Evolutionary conservation across 1,284 basidiomycete species (phyloP), one percentile per base, ranked within the genome.

Genomic region (Ceratobasidium sp.): DNA sequence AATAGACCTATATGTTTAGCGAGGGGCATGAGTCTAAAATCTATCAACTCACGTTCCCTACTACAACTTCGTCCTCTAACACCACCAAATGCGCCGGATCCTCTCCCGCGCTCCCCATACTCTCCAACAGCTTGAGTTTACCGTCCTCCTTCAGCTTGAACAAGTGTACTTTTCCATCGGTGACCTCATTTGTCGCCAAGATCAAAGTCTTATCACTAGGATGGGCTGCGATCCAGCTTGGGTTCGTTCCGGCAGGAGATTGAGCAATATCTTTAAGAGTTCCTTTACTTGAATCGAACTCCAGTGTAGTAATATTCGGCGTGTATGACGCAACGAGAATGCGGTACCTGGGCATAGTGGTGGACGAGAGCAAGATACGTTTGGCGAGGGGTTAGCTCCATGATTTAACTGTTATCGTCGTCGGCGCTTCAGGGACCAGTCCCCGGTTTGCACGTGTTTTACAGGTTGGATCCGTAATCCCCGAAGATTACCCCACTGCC

Each of bases 281-380:
- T 1, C 82, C 80, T 3, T 84, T 82, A 7, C 71, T 46, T 5
- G 80, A 55, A 78, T 87, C 85, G 80, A 88, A 88, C 33, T 79
- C 79, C 42, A 88, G 82, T 0, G 91, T 91, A 63, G 87, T 87
- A 79, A 94, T 86, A 51, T 89, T 86, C 81, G 90, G 86, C 26
- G 91, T 89, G 84, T 92, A 93, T 20, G 92, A 92, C 56, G 88
- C 90, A 39, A 90, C 91, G 56, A 93, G 85, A 81, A 94, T 93
- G 75, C 81, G 85, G 80, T 86, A 84, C 84, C 85, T 86, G 75
- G 72, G 78, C 77, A 79, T 58, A 44, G 49, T 39, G 63, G 46
- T 46, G 26, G 10, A 10, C 20, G 49, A 51, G 70, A 39, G 56
- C 28, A 39, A 56, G 53, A 40, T 20, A 18, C n/a, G 33, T n/a